These are phyloP conservation scores for Rhodamnia argentea DNA, from an alignment of 345 rosid species.

Conservation along the genomic window DNA sequence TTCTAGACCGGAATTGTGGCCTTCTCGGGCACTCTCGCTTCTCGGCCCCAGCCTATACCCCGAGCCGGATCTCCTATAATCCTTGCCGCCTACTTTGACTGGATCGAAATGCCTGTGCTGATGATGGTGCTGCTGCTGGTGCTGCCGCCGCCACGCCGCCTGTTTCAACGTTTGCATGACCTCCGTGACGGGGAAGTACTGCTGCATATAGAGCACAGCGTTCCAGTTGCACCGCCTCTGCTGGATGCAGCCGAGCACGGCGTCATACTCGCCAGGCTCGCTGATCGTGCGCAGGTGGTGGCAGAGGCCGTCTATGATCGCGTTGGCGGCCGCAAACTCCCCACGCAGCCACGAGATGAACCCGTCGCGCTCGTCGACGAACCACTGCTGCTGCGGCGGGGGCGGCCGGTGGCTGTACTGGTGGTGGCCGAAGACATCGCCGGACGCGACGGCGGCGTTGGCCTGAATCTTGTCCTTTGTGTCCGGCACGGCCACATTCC, in stretches of 20 bases:
- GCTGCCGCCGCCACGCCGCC: slow-evolving; percentile 46
- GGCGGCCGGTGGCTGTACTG: slow-evolving; percentile 20
- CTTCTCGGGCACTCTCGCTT: slow-evolving; percentile 26
- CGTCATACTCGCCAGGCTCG: slow-evolving; percentile 65
- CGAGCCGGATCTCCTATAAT: slow-evolving; percentile 39
- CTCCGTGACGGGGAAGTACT: slow-evolving; percentile 51
- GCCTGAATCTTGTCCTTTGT: slow-evolving; percentile 59
- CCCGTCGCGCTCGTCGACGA: slow-evolving; percentile 66
- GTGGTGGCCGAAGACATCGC: not conserved
- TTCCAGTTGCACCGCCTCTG: slow-evolving; percentile 80
- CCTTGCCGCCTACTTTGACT: slow-evolving; percentile 38
- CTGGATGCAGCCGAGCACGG: slow-evolving; percentile 39
- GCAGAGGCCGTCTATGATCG: slow-evolving; percentile 70
- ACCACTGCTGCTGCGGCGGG: slow-evolving; percentile 26
- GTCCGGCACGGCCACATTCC: slow-evolving; percentile 42
- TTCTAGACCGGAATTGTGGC: slow-evolving; percentile 22
- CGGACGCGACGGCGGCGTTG: slow-evolving; percentile 12
- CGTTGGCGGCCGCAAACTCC: slow-evolving; percentile 93
- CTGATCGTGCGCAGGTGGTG: slow-evolving; percentile 56
- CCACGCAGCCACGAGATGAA: slow-evolving; percentile 81
- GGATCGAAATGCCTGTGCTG: slow-evolving; percentile 37
- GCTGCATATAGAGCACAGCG: slow-evolving; percentile 77
- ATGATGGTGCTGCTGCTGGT: slow-evolving; percentile 3
- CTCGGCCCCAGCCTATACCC: slow-evolving; percentile 30
- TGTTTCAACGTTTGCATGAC: slow-evolving; percentile 56